Conservation (phyloP, 2,329 filamentous ascomycete species). For the Cercospora nicotianae region DNA sequence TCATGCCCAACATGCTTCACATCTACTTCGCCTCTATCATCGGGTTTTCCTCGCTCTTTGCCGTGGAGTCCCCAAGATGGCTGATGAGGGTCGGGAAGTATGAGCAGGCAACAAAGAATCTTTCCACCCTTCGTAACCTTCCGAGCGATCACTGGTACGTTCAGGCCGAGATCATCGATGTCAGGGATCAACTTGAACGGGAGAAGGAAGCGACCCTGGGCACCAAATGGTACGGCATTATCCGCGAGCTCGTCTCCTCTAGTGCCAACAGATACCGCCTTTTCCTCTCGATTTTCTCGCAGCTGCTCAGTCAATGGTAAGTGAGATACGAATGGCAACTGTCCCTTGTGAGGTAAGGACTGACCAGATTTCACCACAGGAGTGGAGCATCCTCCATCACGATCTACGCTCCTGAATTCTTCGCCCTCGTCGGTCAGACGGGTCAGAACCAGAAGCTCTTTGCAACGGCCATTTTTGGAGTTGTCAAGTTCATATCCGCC, state of each 20-base stretch:
- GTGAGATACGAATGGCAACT: conserved; percentile 31
- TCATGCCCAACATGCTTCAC: conserved; percentile 72
- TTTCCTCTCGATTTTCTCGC: conserved; percentile 66
- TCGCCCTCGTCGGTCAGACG: conserved; percentile 68
- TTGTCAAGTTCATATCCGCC: conserved; percentile 69
- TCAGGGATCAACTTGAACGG: conserved; percentile 65
- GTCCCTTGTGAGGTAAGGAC: neutral
- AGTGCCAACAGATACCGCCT: conserved; percentile 72
- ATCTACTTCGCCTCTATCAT: conserved; percentile 76
- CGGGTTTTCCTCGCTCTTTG: conserved; percentile 60
- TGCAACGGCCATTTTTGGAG: conserved; percentile 72
- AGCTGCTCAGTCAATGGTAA: conserved; percentile 70
- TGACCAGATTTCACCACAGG: conserved; percentile 41
- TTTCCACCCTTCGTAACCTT: conserved; percentile 36
- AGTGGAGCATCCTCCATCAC: conserved; percentile 67
- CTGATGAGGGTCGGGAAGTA: conserved; percentile 38
- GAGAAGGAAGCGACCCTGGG: conserved; percentile 72
- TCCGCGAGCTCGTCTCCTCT: conserved; percentile 68
- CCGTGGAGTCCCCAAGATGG: conserved; percentile 38
- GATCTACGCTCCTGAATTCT: conserved; percentile 72
- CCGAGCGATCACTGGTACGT: conserved; percentile 37
- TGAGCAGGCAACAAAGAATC: conserved; percentile 34
- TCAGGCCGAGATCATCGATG: conserved; percentile 58
- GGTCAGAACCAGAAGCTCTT: conserved; percentile 69
- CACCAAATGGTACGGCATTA: conserved; percentile 61